A percentile compares a stretch with the other conserved stretches of the same genome.
These are phyloP conservation scores for Kodamaea kaohsiungensis DNA, from an alignment of 805 yeast species.

Conservation along the genomic window DNA sequence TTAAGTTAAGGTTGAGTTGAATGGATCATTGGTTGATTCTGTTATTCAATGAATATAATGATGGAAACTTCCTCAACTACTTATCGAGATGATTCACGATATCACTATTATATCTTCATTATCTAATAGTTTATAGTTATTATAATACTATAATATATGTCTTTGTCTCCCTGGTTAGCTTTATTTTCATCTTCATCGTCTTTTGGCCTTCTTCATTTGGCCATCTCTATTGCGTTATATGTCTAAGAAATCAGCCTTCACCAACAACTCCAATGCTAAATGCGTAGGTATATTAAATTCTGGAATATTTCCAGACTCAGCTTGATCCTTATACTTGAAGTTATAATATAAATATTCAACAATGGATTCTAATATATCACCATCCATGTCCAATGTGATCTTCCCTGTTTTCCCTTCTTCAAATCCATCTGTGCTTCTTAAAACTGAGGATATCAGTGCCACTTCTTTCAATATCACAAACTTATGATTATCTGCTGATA, in stretches of 20 bases:
- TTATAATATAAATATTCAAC: constrained; percentile 84
- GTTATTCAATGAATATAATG: too few relatives aligned
- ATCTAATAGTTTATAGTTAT: too few relatives aligned
- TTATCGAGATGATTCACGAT: too few relatives aligned
- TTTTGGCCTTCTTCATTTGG: background rate
- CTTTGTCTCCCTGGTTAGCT: too few relatives aligned
- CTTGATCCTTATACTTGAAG: constrained; percentile 59
- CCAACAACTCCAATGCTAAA: constrained; percentile 84
- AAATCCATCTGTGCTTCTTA: constrained; percentile 53
- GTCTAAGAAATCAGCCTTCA: constrained; percentile 90
- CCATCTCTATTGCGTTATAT: constrained; percentile 31
- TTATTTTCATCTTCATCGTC: background rate
- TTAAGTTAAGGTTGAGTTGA: too few relatives aligned
- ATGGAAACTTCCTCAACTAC: too few relatives aligned
- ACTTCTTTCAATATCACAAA: constrained; percentile 68
- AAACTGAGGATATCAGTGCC: constrained; percentile 66
- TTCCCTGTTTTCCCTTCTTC: constrained; percentile 60
- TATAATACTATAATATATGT: too few relatives aligned
- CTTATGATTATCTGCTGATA: constrained; percentile 70
- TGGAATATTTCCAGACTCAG: constrained; percentile 60
- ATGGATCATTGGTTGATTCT: too few relatives aligned
- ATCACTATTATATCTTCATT: too few relatives aligned
- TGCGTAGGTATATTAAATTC: constrained; percentile 93
- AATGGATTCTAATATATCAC: constrained; percentile 70
- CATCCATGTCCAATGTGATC: constrained; percentile 66